Evolutionary conservation across 331 rosid species (phyloP).

Genomic region (Acacia pycnantha): DNA sequence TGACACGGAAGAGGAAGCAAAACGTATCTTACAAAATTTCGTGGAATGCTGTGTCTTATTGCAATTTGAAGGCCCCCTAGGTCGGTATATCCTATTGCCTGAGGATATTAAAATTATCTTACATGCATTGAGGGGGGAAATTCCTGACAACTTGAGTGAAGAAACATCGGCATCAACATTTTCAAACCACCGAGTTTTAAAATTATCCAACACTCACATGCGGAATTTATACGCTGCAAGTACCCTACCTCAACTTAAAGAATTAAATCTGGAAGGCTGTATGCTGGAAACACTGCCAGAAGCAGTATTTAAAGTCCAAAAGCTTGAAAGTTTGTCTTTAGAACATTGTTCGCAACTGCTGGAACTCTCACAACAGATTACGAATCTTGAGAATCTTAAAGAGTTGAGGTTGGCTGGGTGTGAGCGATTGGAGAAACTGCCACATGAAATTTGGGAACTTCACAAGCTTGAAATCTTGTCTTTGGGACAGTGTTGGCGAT

Average conservation of each 20-base stretch:
- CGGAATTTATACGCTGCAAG: background rate
- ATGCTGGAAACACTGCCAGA: too few species aligned
- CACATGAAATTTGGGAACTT: background rate
- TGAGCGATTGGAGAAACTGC: background rate
- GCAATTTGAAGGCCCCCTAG: background rate
- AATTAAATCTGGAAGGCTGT: too few species aligned
- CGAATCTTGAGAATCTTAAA: background rate
- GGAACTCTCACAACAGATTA: background rate
- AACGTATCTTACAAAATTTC: background rate
- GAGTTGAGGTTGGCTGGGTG: background rate
- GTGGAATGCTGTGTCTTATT: background rate
- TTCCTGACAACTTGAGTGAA: too few species aligned
- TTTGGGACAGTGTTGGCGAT: background rate
- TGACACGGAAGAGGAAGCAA: background rate
- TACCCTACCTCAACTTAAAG: too few species aligned
- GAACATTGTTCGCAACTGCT: background rate
- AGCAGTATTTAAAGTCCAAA: background rate
- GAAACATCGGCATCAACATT: background rate
- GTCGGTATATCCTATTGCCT: background rate
- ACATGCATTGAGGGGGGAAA: background rate
- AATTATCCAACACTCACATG: background rate
- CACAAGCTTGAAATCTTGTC: background rate
- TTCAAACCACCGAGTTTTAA: background rate
- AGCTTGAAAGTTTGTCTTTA: background rate
- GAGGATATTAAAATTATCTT: background rate